Percentiles rank a stretch among this genome's conserved stretches.
Conservation (phyloP, 495 filamentous ascomycete genomes). For the Neurospora tetraspora region DNA sequence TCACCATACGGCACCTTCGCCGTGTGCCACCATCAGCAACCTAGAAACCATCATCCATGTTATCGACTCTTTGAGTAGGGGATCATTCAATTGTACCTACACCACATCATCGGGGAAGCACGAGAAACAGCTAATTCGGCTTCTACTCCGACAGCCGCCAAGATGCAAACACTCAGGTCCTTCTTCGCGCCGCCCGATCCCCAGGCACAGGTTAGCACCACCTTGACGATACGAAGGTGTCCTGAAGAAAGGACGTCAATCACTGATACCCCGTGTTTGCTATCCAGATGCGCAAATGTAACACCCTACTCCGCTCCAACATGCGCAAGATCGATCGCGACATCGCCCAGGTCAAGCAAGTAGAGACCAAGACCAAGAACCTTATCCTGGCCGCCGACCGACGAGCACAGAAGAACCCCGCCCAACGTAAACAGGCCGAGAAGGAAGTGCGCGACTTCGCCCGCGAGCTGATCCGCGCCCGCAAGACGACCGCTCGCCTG, state of each 20-base stretch:
- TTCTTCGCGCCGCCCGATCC: conserved; percentile 92
- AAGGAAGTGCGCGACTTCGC: conserved; percentile 79
- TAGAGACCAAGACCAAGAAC: conserved; percentile 78
- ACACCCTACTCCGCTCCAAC: conserved; percentile 79
- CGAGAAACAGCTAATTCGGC: not conserved
- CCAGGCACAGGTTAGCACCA: conserved; percentile 61
- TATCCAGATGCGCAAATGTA: conserved; percentile 88
- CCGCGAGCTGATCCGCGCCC: conserved; percentile 72
- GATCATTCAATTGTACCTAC: not conserved
- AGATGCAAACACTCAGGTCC: conserved; percentile 78
- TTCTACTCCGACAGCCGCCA: conserved; percentile 8
- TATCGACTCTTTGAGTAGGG: not conserved
- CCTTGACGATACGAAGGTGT: not conserved
- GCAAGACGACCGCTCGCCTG: conserved; percentile 62
- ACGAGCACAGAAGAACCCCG: conserved; percentile 67
- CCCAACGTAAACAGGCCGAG: conserved; percentile 62
- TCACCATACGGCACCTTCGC: not conserved
- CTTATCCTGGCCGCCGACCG: conserved; percentile 69
- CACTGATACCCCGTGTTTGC: conserved; percentile 3
- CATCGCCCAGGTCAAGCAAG: conserved; percentile 59
- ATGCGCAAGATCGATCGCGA: conserved; percentile 93
- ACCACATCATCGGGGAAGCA: not conserved
- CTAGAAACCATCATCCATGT: not conserved
- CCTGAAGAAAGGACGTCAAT: not conserved
- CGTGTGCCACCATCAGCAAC: not conserved